Percentiles rank a stretch among this genome's conserved stretches.
Evolutionary conservation across 129 eudicot genomes (phyloP).

Genomic region (Logfia minima): DNA sequence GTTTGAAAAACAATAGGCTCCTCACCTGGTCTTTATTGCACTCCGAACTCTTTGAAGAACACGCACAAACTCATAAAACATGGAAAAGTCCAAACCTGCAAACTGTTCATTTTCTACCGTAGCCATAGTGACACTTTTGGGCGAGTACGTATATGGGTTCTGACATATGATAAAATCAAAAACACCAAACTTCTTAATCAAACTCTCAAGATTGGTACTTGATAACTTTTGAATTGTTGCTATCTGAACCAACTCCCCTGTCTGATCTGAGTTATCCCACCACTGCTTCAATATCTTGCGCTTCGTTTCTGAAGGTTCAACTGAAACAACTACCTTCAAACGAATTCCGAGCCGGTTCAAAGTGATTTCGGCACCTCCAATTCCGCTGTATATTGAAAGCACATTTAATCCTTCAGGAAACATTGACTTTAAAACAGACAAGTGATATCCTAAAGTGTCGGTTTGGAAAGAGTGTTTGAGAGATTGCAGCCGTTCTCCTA

Average conservation of each 20-base stretch:
- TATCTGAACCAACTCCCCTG: constrained; percentile 78
- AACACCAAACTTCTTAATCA: constrained; percentile 53
- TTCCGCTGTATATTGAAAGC: constrained; percentile 72
- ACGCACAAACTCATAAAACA: constrained; percentile 84
- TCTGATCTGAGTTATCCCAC: constrained; percentile 71
- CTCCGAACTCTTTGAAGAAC: constrained; percentile 70
- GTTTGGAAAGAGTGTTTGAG: constrained; percentile 70
- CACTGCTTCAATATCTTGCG: constrained; percentile 66
- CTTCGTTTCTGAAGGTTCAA: constrained; percentile 67
- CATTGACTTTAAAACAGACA: constrained; percentile 60
- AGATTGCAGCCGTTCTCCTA: constrained; percentile 53
- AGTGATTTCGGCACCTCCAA: constrained; percentile 90
- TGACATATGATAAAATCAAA: constrained; percentile 84
- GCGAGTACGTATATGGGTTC: constrained; percentile 45
- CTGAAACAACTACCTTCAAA: constrained; percentile 67
- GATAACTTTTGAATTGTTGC: constrained; percentile 62
- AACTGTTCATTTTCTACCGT: constrained; percentile 34
- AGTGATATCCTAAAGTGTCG: constrained; percentile 71
- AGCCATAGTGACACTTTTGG: constrained; percentile 28
- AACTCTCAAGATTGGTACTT: constrained; percentile 52
- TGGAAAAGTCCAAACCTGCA: constrained; percentile 56
- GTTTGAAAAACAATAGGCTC: neutral
- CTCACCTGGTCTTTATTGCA: constrained; percentile 42
- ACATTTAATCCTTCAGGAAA: constrained; percentile 69
- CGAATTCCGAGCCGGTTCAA: constrained; percentile 73